Evolutionary conservation across 1,139 yeast genomes (phyloP).

Genomic region (Suhomyces panamericanus): DNA sequence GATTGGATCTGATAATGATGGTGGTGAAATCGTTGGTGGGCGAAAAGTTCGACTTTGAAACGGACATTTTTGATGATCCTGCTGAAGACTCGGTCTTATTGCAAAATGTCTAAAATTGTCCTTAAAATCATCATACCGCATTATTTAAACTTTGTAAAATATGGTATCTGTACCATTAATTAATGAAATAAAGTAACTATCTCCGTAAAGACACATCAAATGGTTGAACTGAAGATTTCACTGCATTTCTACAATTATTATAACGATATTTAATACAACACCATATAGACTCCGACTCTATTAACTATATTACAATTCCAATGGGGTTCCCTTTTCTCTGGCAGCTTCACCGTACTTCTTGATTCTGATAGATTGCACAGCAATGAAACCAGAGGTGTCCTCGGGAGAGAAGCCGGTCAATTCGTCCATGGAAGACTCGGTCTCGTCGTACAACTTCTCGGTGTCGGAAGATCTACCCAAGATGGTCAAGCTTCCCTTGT

Average conservation of each 20-base stretch:
- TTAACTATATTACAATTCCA: slow-evolving; percentile 19
- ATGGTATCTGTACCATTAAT: not conserved
- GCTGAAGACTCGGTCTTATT: not conserved
- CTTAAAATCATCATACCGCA: no score
- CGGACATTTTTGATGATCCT: slow-evolving; percentile 13
- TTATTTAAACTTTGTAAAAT: no score
- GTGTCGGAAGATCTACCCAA: slow-evolving; percentile 95
- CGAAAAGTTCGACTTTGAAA: slow-evolving; percentile 31
- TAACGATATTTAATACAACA: no score
- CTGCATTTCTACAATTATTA: not conserved
- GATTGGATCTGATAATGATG: slow-evolving; percentile 34
- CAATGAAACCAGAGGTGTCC: slow-evolving; percentile 95
- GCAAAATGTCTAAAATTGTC: not conserved
- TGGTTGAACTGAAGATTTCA: no score
- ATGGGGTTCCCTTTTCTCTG: slow-evolving; percentile 66
- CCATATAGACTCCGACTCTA: not conserved
- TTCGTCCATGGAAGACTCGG: slow-evolving; percentile 99
- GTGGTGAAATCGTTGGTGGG: slow-evolving; percentile 39
- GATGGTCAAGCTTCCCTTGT: slow-evolving; percentile 83
- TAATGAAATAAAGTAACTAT: no score
- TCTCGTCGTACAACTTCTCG: slow-evolving; percentile 94
- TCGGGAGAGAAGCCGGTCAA: slow-evolving; percentile 96
- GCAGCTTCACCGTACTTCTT: slow-evolving; percentile 97
- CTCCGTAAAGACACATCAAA: no score
- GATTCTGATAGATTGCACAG: slow-evolving; percentile 96